Conservation (phyloP, 2,329 filamentous ascomycete genomes). For the Fusarium bulbicola region DNA sequence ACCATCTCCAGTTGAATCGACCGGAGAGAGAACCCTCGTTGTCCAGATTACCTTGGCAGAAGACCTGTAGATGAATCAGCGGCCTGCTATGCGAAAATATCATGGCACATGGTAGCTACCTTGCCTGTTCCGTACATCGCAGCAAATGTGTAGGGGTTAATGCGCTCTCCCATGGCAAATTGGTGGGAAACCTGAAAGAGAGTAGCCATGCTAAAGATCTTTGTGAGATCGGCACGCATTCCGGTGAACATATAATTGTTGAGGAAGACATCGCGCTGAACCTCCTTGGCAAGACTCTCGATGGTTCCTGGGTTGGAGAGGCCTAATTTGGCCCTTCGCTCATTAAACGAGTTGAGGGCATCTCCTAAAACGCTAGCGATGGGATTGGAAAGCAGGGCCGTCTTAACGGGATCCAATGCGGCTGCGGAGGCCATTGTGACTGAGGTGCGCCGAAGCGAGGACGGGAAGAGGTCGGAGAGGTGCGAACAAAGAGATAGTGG, state of each 20-base stretch:
- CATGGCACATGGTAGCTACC: constrained; percentile 58
- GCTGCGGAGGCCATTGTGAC: constrained; percentile 61
- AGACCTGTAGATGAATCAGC: constrained; percentile 69
- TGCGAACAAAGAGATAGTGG: constrained; percentile 30
- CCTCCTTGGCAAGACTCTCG: constrained; percentile 88
- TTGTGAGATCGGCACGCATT: constrained; percentile 94
- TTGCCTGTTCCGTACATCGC: constrained; percentile 93
- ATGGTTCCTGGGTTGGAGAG: constrained; percentile 92
- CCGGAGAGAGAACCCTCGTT: constrained; percentile 89
- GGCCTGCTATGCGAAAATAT: constrained; percentile 22
- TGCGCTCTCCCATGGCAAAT: constrained; percentile 91
- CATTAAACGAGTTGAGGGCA: constrained; percentile 82
- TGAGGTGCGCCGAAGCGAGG: constrained; percentile 40
- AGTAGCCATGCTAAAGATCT: constrained; percentile 91
- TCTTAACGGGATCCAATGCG: constrained; percentile 61
- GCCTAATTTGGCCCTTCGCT: constrained; percentile 86
- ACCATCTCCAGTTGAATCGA: constrained; percentile 94
- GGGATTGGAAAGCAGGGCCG: constrained; percentile 78
- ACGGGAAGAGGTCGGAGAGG: constrained; percentile 37
- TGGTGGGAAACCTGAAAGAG: constrained; percentile 98
- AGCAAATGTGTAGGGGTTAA: constrained; percentile 95
- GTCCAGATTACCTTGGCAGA: constrained; percentile 94
- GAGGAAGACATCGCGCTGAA: constrained; percentile 94
- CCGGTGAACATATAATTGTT: constrained; percentile 98
- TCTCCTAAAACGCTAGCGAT: constrained; percentile 75